phyloP scores from a whole-genome alignment of 805 yeast genomes.

The Suhomyces faveliae region DNA sequence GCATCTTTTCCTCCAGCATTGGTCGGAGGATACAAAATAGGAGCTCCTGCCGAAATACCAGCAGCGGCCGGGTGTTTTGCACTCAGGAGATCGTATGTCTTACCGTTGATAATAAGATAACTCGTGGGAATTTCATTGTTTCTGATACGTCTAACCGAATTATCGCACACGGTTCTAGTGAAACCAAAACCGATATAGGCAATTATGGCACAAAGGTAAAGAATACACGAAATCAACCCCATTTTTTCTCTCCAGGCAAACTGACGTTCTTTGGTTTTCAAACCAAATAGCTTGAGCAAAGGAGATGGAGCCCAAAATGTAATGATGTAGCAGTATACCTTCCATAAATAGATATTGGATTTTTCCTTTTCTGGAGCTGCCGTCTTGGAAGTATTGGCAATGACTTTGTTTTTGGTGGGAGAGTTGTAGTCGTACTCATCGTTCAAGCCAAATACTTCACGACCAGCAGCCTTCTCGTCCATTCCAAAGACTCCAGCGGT shows the following conservation, averaged over 20 bases:
- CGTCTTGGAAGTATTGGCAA: conserved; percentile 15
- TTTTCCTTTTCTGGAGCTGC: conserved; percentile 13
- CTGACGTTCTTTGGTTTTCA: conserved; percentile 77
- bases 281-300: conserved; percentile 66
- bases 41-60: conserved; percentile 69
- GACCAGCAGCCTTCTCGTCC: conserved; percentile 28
- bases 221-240: conserved; percentile 74
- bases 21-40: conserved; percentile 78
- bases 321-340: conserved; percentile 69
- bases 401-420: conserved; percentile 27
- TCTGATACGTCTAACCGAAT: conserved; percentile 46
- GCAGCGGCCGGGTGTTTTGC: conserved; percentile 82
- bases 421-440: conserved; percentile 46
- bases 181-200: conserved; percentile 92
- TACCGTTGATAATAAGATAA: conserved; percentile 75
- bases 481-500: background rate
- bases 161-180: conserved; percentile 74
- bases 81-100: conserved; percentile 66
- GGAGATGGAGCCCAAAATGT: conserved; percentile 94
- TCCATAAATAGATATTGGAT: conserved; percentile 60
- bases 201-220: conserved; percentile 70
- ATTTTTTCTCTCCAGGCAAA: conserved; percentile 97
- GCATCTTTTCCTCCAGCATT: conserved; percentile 89
- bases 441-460: conserved; percentile 58
- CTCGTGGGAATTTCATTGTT: conserved; percentile 59